These are phyloP conservation scores for Talaromyces islandicus DNA, from an alignment of 2,329 filamentous ascomycete genomes.

Conservation along the genomic window DNA sequence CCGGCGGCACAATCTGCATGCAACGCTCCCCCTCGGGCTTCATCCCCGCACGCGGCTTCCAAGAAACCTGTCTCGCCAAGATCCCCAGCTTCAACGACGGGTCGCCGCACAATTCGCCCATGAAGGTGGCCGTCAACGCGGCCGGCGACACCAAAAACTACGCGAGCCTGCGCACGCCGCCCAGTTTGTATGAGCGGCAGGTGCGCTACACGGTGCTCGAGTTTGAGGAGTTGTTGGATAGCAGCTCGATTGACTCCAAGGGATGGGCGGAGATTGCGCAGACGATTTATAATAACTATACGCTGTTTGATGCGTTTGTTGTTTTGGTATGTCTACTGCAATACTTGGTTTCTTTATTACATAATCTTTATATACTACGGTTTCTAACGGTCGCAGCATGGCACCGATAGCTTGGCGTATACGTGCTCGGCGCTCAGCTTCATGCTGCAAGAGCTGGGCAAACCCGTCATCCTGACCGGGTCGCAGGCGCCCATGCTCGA, in stretches of 20 bases:
- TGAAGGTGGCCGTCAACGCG: conserved; percentile 51
- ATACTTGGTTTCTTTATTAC: too few relatives aligned
- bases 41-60: conserved; percentile 72
- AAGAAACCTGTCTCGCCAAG: conserved; percentile 74
- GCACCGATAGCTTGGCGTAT: conserved; percentile 84
- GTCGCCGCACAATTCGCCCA: too few relatives aligned
- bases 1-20: conserved; percentile 82
- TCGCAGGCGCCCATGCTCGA: conserved; percentile 83
- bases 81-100: conserved; percentile 81
- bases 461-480: conserved; percentile 81
- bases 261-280: conserved; percentile 82
- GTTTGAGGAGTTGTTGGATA: conserved; percentile 79
- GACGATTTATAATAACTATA: conserved; percentile 78
- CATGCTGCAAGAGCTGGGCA: conserved; percentile 86
- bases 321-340: conserved; percentile 55
- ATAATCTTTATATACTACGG: too few relatives aligned
- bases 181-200: conserved; percentile 71
- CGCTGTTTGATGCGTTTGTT: conserved; percentile 83
- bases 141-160: conserved; percentile 47
- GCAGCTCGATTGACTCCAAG: conserved; percentile 77
- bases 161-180: conserved; percentile 69
- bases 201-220: conserved; percentile 81
- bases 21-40: conserved; percentile 72
- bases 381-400: too few relatives aligned
- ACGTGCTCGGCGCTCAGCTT: conserved; percentile 87